These are phyloP conservation scores for Mucor racemosus DNA, from an alignment of 371 early-diverging fungal genomes.

Conservation along the genomic window DNA sequence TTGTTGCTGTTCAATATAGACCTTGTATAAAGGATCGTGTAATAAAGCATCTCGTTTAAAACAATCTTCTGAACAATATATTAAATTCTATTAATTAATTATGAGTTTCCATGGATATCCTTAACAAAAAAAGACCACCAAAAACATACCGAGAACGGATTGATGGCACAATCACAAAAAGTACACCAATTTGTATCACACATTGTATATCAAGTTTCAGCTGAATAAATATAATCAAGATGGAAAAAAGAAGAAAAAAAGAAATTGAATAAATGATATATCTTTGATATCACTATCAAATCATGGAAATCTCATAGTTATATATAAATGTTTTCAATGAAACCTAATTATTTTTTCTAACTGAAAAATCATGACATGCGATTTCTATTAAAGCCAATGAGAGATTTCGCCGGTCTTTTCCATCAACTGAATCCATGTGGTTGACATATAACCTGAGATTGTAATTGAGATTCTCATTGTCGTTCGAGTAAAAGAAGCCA, in stretches of 20 bases:
- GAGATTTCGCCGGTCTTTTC: not conserved
- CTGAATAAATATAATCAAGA: not conserved
- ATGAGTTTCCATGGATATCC: not conserved
- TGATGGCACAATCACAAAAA: constrained; percentile 28
- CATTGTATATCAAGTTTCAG: constrained; percentile 5
- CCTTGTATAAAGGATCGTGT: not conserved
- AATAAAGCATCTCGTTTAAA: constrained; percentile 23
- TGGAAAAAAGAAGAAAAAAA: not conserved
- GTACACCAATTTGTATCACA: constrained; percentile 34
- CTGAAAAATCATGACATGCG: not conserved
- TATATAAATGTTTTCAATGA: not conserved
- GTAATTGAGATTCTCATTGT: not conserved
- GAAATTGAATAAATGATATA: not conserved
- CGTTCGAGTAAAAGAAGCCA: too few species aligned
- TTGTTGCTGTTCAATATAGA: not conserved
- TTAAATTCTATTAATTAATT: constrained; percentile 19
- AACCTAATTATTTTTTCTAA: not conserved
- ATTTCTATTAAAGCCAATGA: not conserved
- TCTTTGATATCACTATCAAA: constrained; percentile 1
- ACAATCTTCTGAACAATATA: constrained; percentile 39
- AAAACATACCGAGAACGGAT: constrained; percentile 18
- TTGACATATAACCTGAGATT: not conserved
- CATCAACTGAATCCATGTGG: not conserved
- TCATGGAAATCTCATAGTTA: not conserved
- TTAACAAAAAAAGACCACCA: not conserved